Base-by-base conservation (phyloP, 2,329 filamentous ascomycete genomes). In the Aspergillus hortae region DNA sequence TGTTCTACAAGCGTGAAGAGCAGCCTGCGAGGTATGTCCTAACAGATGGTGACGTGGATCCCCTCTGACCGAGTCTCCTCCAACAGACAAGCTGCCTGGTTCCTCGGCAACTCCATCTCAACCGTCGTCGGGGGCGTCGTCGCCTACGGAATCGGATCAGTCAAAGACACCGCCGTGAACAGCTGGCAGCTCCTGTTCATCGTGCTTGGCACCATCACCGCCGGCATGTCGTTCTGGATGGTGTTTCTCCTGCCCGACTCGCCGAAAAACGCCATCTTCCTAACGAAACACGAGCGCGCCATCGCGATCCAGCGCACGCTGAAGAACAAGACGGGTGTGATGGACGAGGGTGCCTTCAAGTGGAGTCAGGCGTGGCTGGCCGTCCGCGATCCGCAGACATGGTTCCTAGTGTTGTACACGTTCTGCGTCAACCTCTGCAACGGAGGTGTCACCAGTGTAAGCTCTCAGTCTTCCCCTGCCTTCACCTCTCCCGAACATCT, bases 291-390 rank as follows among this genome's bases (percentile, higher is more conserved):
- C 4, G 74, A 79, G 53, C 66, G 68, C 7, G 57, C 69, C 2
- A 74, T 84, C 25, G 80, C 79, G 2, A 70, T 81, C 10, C 77
- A 78, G 52, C 74, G 81, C 25, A 77, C 82, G 1, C 67, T 77
- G 2, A 67, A 61, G 9, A 82, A 83, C 59, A 71, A 74, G 35
- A 75, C 79, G 49, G 80, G 80, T 6, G 74, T 82, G 40, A 79
- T 80, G 64, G 82, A 81, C 56, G 67, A 67, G 1, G 72, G 77
- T 11, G 55, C 58, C 0, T 78, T 77, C 61, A 70, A 70, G 50
- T 64, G 57, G 62, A 66, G 70, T 47, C 76, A 78, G 59, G 71
- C 75, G 6, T 67, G 67, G 56, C 54, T 61, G 49, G 61, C 62
- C 0, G 45, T 67, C 4, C 63, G 61, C 10, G 65, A 68, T 43